Conservation (phyloP, 495 filamentous ascomycete genomes). For the Penicillium desertorum region DNA sequence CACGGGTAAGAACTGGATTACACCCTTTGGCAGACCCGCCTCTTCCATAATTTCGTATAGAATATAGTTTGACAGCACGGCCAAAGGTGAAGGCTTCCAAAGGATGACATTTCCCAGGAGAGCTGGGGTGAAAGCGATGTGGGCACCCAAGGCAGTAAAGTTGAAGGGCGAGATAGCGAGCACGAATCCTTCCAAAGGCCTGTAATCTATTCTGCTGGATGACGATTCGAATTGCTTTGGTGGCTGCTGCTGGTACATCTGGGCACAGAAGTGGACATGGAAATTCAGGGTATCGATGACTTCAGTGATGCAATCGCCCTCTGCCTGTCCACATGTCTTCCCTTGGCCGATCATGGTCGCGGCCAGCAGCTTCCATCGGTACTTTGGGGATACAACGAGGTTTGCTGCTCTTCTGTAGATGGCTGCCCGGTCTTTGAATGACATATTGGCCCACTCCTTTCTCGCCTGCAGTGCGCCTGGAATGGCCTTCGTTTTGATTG, state of each 20-base stretch:
- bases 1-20: neutral
- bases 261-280: slow-evolving; percentile 1
- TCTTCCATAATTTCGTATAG: neutral
- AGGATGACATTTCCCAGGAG: neutral
- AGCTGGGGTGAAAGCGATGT: slow-evolving; percentile 2
- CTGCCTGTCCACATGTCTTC: slow-evolving; percentile 1
- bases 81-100: slow-evolving; percentile 3
- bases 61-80: neutral
- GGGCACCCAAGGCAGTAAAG: neutral
- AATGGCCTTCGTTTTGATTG: too few species aligned
- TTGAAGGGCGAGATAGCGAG: slow-evolving; percentile 83
- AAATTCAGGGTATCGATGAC: slow-evolving; percentile 1
- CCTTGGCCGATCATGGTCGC: slow-evolving; percentile 1
- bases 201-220: neutral
- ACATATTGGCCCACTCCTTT: too few species aligned
- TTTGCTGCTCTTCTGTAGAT: neutral
- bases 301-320: neutral
- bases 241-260: neutral
- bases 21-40: neutral
- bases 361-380: neutral
- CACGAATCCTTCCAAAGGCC: slow-evolving; percentile 35
- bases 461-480: too few species aligned
- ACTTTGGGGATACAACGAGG: neutral
- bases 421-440: too few species aligned
- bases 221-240: neutral